Evolutionary conservation across 2,329 filamentous ascomycete genomes (phyloP), one percentile per base, ranked within the genome.

Genomic region (Akanthomyces lecanii): DNA sequence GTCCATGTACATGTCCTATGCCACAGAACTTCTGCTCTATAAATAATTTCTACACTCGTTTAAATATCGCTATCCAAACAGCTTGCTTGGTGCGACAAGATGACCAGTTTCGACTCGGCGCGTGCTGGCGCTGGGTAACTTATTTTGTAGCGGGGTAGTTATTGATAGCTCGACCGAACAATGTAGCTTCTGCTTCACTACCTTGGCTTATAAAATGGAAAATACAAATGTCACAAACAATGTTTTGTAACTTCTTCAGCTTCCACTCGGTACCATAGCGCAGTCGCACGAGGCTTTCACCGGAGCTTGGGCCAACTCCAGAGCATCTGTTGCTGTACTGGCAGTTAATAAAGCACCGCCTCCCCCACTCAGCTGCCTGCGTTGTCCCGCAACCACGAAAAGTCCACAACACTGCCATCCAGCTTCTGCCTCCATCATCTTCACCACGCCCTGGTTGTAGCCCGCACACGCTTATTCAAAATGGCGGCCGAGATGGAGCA

Each of bases 401-500:
- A 63, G 62, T 63, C 55, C 55, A 63, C 62, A 58, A 58, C 36
- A 54, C 40, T 40, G 3, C 28, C 40, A 40, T 53, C 47, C 23
- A 30, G 42, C 42, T 53, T 47, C 48, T 59, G 51, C 55, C 42
- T 54, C 48, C 63, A 66, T 56, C 51, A 64, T 52, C 62, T 62
- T 62, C 64, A 60, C 64, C 38, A 50, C 63, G 64, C 68, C 61
- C 63, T 65, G 52, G 21, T 42, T 55, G 30, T 53, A 38, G 53
- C 25, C 59, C 36, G 52, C 63, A 59, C 61, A 44, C 48, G 50
- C 40, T 54, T 63, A 64, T 64, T 72, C 73, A 81, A 68, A 72
- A 86, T 86, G 84, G 82, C 83, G 72, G 78, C 81, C 68, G 79
- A 84, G 68, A 79, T 85, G 72, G 79, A 78, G 69, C 77, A 79